Conservation (phyloP, 176 grass and related monocot genomes). For the Triticum urartu region DNA sequence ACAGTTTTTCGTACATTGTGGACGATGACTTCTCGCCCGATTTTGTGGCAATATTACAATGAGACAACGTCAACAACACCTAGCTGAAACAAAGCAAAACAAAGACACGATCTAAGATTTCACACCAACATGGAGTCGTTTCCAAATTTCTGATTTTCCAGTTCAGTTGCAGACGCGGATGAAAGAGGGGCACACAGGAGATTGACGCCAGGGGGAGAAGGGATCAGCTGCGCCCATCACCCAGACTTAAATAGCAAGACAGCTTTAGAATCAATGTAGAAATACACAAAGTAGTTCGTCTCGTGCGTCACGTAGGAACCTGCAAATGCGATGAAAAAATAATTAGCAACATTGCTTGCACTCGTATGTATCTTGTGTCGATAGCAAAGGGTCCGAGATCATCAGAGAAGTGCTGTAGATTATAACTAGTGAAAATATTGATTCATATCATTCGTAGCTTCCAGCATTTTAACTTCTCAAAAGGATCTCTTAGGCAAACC, state of each 20-base stretch:
- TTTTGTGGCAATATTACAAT: constrained; percentile 35
- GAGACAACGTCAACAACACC: constrained; percentile 41
- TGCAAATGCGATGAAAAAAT: constrained; percentile 19
- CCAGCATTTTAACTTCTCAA: neutral
- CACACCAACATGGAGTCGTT: constrained; percentile 29
- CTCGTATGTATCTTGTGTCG: neutral
- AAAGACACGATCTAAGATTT: constrained; percentile 31
- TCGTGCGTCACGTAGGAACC: constrained; percentile 81
- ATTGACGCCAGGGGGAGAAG: neutral
- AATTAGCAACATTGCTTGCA: neutral
- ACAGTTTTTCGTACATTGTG: neutral
- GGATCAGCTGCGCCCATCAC: constrained; percentile 26
- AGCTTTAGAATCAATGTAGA: constrained; percentile 83
- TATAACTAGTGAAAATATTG: neutral
- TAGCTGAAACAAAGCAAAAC: constrained; percentile 34
- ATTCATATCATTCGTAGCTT: neutral
- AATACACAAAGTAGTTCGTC: constrained; percentile 82
- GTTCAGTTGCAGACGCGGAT: neutral
- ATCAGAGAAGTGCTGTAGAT: neutral
- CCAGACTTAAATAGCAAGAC: constrained; percentile 85
- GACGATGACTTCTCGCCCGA: neutral
- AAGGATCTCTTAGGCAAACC: neutral
- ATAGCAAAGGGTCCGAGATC: neutral
- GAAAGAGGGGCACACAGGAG: neutral
- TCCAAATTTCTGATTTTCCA: constrained; percentile 26